Evolutionary conservation across 805 yeast genomes (phyloP).

Genomic region (Candida chilensis): DNA sequence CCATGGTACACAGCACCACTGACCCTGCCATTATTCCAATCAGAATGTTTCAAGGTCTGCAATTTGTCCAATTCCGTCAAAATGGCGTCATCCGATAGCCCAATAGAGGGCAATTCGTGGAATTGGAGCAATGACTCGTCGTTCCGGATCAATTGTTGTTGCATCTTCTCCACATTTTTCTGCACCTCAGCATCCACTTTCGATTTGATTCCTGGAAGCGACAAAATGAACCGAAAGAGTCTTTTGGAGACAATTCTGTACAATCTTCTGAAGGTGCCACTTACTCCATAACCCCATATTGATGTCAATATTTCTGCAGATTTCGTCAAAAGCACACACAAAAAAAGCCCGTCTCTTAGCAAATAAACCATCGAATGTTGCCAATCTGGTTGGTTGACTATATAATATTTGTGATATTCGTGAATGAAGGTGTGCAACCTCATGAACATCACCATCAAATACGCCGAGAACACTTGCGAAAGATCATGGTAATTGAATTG

Average conservation of each 20-base stretch:
- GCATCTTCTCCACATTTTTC: constrained; percentile 38
- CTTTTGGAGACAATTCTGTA: constrained; percentile 3
- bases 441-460: no score
- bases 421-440: no score
- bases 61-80: constrained; percentile 40
- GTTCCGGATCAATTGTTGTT: constrained; percentile 47
- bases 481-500: no score
- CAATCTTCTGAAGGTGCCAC: constrained; percentile 4
- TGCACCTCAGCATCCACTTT: constrained; percentile 56
- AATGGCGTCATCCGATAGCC: constrained; percentile 41
- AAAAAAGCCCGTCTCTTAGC: no score
- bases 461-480: no score
- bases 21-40: constrained; percentile 79
- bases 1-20: constrained; percentile 98
- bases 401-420: no score
- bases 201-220: constrained; percentile 42
- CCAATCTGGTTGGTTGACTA: no score
- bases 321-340: no score
- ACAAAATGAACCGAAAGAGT: constrained; percentile 9
- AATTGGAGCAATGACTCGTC: constrained; percentile 36
- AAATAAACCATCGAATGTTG: no score
- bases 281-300: constrained; percentile 13
- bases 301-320: not conserved
- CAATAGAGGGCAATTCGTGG: constrained; percentile 46
- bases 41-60: constrained; percentile 48